Evolutionary conservation across 768 basidiomycete genomes (phyloP).

Genomic region (Fomitopsis serialis): DNA sequence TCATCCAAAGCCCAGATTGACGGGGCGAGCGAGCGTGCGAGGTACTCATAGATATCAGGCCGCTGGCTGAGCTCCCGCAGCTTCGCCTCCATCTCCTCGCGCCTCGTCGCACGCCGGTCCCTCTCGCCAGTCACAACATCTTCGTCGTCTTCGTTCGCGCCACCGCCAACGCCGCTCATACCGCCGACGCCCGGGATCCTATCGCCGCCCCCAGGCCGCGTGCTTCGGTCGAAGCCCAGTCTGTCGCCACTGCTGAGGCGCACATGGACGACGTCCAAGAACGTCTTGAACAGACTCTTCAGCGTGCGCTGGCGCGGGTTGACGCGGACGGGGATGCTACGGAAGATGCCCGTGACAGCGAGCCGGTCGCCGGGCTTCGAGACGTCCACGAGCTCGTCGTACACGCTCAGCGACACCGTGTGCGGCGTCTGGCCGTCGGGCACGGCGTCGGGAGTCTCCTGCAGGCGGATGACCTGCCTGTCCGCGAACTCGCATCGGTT

Average conservation of each 20-base stretch:
- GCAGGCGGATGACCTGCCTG: constrained; percentile 89
- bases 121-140: constrained; percentile 39
- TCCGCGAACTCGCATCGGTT: constrained; percentile 97
- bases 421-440: constrained; percentile 99
- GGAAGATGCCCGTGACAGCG: constrained; percentile 87
- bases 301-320: constrained; percentile 89
- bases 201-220: constrained; percentile 65
- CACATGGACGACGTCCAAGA: constrained; percentile 91
- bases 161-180: constrained; percentile 50
- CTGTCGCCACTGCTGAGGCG: constrained; percentile 59
- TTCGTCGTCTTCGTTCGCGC: constrained; percentile 60
- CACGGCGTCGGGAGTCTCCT: constrained; percentile 97
- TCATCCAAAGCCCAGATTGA: constrained; percentile 99
- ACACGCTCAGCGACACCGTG: constrained; percentile 94
- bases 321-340: constrained; percentile 91
- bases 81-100: constrained; percentile 75
- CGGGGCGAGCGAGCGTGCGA: constrained; percentile 84
- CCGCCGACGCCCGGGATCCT: constrained; percentile 65
- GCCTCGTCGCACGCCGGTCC: constrained; percentile 36
- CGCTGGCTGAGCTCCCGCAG: constrained; percentile 65
- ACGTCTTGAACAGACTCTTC: constrained; percentile 97
- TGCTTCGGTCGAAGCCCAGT: constrained; percentile 76
- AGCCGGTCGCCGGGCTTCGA: constrained; percentile 93
- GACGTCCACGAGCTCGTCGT: constrained; percentile 97
- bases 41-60: constrained; percentile 81